Base-by-base conservation (phyloP, 192 early-diverging fungal species). In the Podila clonocystis region DNA sequence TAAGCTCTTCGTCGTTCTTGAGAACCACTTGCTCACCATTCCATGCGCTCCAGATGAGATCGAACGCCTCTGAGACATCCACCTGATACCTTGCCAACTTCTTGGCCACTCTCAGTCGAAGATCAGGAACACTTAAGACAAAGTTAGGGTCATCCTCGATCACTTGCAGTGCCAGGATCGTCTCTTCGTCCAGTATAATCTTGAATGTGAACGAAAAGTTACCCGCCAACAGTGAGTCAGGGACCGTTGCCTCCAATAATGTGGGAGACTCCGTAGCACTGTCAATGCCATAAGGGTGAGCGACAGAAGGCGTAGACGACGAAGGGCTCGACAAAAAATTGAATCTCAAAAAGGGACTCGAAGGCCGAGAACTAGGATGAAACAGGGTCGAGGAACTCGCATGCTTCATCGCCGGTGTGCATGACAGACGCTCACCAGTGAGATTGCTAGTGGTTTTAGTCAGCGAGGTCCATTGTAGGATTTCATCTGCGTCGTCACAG, bases 1-100 rank as follows among this genome's bases (percentile, higher is more conserved):
- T 36, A 19, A 73, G 58, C 58, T 73, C 72, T 28, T 67, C 72
- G 22, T 73, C 72, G 48, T 73, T 73, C 64, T 73, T 73, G 28
- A 73, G 30, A 11, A 67, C 45, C n/a, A 73, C 72, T 4, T 26
- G 31, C 11, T 58, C 11, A 15, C 72, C 19, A 55, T 22, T 55
- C 58, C 72, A 66, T 9, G 64, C 45, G 15, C 15, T 50, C 72
- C 72, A 73, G 24, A 73, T 34, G 48, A 73, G 24, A 48, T 73
- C 72, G 60, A 73, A 73, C 20, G 58, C 63, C 4, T 34, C 58
- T 0, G 72, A 58, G n/a, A 73, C 20, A 4, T 45, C 55, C 64
- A 62, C 65, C 13, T 66, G 57, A n/a, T 36, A 31, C 64, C 48
- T 24, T n/a, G 28, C 24, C 31, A 73, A 50, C 58, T 73, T 73